Base-by-base conservation (phyloP, 2,329 filamentous ascomycete species). In the Ramichloridium luteum region DNA sequence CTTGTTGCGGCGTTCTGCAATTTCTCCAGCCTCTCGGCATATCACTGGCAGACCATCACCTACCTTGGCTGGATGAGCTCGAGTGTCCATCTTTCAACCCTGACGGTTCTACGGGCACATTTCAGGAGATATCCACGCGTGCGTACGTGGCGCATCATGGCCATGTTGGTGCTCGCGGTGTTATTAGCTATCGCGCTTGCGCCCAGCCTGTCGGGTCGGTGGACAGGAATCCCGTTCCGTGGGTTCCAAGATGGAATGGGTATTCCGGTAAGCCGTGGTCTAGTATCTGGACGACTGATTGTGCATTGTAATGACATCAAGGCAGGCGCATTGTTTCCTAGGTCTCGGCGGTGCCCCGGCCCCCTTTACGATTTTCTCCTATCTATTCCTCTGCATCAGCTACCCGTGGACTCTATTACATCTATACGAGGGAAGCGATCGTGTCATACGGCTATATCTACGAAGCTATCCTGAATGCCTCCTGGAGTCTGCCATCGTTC, bases 31-130 rank as follows among this genome's bases (percentile, higher is more conserved):
- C n/a, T n/a, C n/a, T n/a, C n/a, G n/a, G n/a, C n/a, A n/a, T 35
- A 34, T 14, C 44, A 47, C 27, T 47, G 38, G 20, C 35, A 40
- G 13, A 39, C 31, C 6, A 29, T 45, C n/a, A 32, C 45, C 2
- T 44, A 40, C 12, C 31, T 47, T 14, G 42, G 39, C 0, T 44
- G 39, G 44, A 39, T 45, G 37, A 35, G 33, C 11, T 44, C 41
- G 8, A 34, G 32, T 9, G 43, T 46, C 5, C 41, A 47, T 26
- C 31, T 47, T 3, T 37, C 35, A 2, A 43, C 45, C 1, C 28
- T 47, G 8, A 45, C 43, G 0, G 18, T 46, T 1, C 25, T 47
- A 5, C 25, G 38, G 13, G 32, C 39, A 6, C 34, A 23, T 15
- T 13, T 46, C 5, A 37, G 37, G n/a, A 28, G 30, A n/a, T 28